phyloP scores from a whole-genome alignment of 2,329 filamentous ascomycete genomes.

The Talaromyces islandicus region DNA sequence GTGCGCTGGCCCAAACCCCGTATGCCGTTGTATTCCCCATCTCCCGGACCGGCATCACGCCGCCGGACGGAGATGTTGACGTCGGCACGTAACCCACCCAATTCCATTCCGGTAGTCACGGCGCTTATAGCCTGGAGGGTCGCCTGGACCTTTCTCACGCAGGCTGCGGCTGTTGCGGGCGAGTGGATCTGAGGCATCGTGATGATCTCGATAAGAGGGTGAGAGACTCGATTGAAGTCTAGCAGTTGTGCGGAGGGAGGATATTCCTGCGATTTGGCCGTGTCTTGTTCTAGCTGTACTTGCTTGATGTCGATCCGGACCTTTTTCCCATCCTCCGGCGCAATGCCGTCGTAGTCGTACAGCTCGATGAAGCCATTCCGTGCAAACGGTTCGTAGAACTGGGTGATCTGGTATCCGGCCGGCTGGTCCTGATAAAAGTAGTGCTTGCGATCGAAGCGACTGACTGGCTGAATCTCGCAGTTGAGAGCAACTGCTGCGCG shows the following conservation, averaged over 20 bases:
- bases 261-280: slow-evolving; percentile 83
- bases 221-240: slow-evolving; percentile 89
- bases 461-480: slow-evolving; percentile 69
- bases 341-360: slow-evolving; percentile 70
- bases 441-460: slow-evolving; percentile 91
- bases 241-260: slow-evolving; percentile 68
- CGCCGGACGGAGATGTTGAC: slow-evolving; percentile 86
- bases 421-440: slow-evolving; percentile 99
- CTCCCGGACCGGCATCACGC: slow-evolving; percentile 41
- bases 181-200: slow-evolving; percentile 83
- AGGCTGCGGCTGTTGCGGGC: slow-evolving; percentile 77
- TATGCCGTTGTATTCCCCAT: slow-evolving; percentile 51
- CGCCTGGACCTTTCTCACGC: slow-evolving; percentile 82
- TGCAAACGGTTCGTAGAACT: slow-evolving; percentile 74
- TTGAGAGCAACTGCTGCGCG: slow-evolving; percentile 79
- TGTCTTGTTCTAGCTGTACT: slow-evolving; percentile 96
- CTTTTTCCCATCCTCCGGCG: slow-evolving; percentile 63
- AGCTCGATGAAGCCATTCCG: slow-evolving; percentile 68
- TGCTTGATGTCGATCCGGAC: slow-evolving; percentile 80
- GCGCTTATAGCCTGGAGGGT: slow-evolving; percentile 75
- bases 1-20: slow-evolving; percentile 73
- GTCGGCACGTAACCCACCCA: slow-evolving; percentile 83
- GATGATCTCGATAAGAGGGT: slow-evolving; percentile 92
- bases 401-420: slow-evolving; percentile 93
- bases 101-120: slow-evolving; percentile 87